Percentiles rank a stretch among this genome's conserved stretches.
Evolutionary conservation across 2,329 filamentous ascomycete genomes (phyloP).

Genomic region (Colletotrichum cereale): DNA sequence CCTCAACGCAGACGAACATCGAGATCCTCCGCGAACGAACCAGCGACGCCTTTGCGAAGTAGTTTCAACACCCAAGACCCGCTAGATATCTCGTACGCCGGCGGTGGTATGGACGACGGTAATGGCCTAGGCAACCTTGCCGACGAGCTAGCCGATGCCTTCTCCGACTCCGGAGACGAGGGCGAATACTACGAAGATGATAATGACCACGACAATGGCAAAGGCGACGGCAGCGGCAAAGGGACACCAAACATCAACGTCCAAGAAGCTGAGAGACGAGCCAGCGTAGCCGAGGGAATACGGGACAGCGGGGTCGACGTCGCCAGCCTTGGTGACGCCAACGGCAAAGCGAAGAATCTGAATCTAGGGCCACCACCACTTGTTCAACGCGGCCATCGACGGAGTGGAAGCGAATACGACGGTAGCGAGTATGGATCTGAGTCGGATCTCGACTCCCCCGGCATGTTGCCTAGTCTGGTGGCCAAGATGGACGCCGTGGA

Average conservation of each 20-base stretch:
- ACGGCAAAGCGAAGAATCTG: conserved; percentile 50
- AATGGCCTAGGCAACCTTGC: conserved; percentile 82
- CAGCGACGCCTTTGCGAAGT: conserved; percentile 61
- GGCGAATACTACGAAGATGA: conserved; percentile 60
- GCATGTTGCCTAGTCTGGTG: conserved; percentile 75
- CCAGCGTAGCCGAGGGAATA: conserved; percentile 46
- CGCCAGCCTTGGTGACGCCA: conserved; percentile 41
- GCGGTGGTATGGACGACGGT: conserved; percentile 55
- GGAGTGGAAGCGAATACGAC: conserved; percentile 72
- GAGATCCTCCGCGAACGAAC: conserved; percentile 64
- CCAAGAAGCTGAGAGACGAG: conserved; percentile 44
- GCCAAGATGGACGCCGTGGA: conserved; percentile 80
- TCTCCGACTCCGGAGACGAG: conserved; percentile 75
- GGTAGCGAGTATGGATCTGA: conserved; percentile 82
- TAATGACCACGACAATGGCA: conserved; percentile 44
- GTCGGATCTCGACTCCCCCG: conserved; percentile 76
- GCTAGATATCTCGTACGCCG: conserved; percentile 61
- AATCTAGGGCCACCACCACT: conserved; percentile 61
- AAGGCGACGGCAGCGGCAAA: conserved; percentile 49
- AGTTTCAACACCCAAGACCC: conserved; percentile 63
- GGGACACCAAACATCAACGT: conserved; percentile 42
- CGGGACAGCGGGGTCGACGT: conserved; percentile 60
- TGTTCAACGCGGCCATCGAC: conserved; percentile 61
- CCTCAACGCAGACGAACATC: conserved; percentile 62
- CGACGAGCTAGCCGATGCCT: conserved; percentile 82